phyloP scores from a whole-genome alignment of 2,329 filamentous ascomycete genomes.

The Alternaria incomplexa region DNA sequence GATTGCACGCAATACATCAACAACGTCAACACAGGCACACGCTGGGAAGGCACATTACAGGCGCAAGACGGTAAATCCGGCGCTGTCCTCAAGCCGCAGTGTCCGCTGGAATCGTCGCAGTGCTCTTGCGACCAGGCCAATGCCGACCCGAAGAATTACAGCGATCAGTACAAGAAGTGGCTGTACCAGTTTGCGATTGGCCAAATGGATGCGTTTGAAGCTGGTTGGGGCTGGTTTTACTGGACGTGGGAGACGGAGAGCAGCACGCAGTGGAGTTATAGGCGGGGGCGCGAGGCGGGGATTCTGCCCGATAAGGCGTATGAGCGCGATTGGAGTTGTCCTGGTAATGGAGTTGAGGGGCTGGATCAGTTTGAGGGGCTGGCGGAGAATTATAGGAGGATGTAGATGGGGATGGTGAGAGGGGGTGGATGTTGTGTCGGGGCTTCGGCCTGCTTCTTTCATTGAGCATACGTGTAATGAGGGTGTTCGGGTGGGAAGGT shows the following conservation, averaged over 20 bases:
- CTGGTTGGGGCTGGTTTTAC: constrained; percentile 97
- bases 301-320: constrained; percentile 69
- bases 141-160: constrained; percentile 71
- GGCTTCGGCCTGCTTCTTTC: not conserved
- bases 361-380: constrained; percentile 53
- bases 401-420: not conserved
- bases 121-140: constrained; percentile 83
- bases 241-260: constrained; percentile 97
- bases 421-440: not conserved
- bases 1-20: constrained; percentile 89
- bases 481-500: not conserved
- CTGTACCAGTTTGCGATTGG: constrained; percentile 90
- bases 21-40: constrained; percentile 84
- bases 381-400: constrained; percentile 51
- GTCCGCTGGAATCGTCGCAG: constrained; percentile 65
- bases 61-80: constrained; percentile 65
- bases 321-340: constrained; percentile 53
- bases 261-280: constrained; percentile 90
- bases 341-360: constrained; percentile 22
- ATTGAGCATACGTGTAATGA: not conserved
- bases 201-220: constrained; percentile 94
- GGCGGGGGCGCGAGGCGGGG: constrained; percentile 76
- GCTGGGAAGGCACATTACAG: constrained; percentile 88
- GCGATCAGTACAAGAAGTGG: constrained; percentile 79
- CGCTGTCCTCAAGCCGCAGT: constrained; percentile 72